These are phyloP conservation scores for Effrenium voratum DNA, from an alignment of 73 alveolate species.

Conservation along the genomic window DNA sequence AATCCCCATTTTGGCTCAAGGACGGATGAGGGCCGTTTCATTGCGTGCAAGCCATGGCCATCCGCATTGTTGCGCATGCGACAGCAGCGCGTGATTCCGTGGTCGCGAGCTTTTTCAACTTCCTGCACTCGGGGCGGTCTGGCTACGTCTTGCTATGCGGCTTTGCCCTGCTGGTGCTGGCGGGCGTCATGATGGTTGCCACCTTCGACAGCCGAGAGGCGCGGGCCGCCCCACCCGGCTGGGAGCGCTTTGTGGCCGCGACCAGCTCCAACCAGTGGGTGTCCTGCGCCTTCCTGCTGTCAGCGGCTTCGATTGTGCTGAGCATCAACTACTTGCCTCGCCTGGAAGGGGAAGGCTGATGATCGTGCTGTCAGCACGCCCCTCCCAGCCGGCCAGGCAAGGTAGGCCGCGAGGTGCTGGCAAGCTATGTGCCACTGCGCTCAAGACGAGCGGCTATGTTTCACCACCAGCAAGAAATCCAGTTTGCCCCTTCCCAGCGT, in stretches of 20 bases:
- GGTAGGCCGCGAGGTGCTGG: too few species aligned
- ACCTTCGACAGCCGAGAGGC: constrained; percentile 92
- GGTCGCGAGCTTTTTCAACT: constrained; percentile 81
- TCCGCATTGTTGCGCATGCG: too few species aligned
- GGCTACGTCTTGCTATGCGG: constrained; percentile 85
- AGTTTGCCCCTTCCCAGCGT: too few species aligned
- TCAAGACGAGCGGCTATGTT: too few species aligned
- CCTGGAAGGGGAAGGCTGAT: constrained; percentile 85
- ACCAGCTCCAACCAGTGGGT: constrained; percentile 89
- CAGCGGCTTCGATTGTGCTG: constrained; percentile 83
- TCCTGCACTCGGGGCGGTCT: constrained; percentile 90
- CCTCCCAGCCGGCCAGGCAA: too few species aligned
- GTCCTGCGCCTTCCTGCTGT: constrained; percentile 85
- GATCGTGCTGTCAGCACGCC: too few species aligned
- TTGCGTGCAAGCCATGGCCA: too few species aligned
- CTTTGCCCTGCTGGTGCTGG: constrained; percentile 85
- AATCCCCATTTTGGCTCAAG: too few species aligned
- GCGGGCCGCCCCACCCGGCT: constrained; percentile 90
- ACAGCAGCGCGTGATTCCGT: constrained; percentile 92
- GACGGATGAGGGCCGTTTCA: too few species aligned
- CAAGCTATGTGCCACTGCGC: too few species aligned
- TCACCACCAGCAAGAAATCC: too few species aligned
- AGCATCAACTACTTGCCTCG: constrained; percentile 88
- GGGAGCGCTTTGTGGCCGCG: too few species aligned
- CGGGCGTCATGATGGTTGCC: constrained; percentile 91